Evolutionary conservation across 305 asterid genomes (phyloP).

Genomic region (Fraxinus dipetala): DNA sequence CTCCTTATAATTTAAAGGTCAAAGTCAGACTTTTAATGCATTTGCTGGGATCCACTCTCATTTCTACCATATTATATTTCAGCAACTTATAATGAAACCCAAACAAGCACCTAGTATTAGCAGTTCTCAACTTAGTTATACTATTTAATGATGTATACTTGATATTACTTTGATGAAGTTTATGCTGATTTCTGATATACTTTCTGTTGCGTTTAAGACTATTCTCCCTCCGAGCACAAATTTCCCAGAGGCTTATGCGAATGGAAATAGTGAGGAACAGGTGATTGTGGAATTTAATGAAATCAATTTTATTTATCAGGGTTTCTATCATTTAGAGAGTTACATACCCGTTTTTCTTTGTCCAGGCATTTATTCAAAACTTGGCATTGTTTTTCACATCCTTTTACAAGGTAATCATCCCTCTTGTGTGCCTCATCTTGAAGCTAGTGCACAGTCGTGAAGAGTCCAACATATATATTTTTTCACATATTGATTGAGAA

Average conservation of each 20-base stretch:
- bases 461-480: background rate
- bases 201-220: slow-evolving; percentile 38
- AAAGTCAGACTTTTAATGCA: background rate
- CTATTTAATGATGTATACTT: background rate
- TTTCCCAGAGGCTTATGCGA: slow-evolving; percentile 76
- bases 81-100: background rate
- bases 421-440: background rate
- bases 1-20: background rate
- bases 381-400: slow-evolving; percentile 94
- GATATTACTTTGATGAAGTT: slow-evolving; percentile 1
- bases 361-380: slow-evolving; percentile 93
- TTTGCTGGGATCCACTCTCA: background rate
- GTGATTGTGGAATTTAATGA: slow-evolving; percentile 32
- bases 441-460: background rate
- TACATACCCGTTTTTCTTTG: background rate
- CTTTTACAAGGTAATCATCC: slow-evolving; percentile 68
- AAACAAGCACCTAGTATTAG: background rate
- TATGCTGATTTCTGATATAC: slow-evolving; percentile 23
- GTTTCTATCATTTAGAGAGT: background rate
- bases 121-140: background rate
- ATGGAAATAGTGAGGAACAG: slow-evolving; percentile 90
- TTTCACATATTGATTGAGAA: background rate
- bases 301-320: background rate
- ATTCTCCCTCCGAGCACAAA: slow-evolving; percentile 67
- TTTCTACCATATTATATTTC: background rate